phyloP scores from a whole-genome alignment of 1,284 basidiomycete genomes.

The Serendipita sp. region DNA sequence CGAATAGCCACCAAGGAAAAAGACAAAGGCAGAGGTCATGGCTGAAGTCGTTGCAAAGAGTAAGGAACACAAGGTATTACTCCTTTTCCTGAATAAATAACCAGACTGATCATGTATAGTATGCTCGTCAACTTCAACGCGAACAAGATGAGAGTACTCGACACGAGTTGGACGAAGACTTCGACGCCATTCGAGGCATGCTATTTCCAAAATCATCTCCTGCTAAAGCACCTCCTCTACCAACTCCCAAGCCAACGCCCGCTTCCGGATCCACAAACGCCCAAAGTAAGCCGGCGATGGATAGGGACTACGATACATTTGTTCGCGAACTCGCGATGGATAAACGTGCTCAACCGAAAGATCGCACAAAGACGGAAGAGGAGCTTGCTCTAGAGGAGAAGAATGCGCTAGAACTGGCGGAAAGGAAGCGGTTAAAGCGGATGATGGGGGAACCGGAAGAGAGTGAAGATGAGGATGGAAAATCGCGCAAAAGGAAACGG shows the following conservation, averaged over 20 bases:
- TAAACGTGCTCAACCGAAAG: constrained; percentile 84
- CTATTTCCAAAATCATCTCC: constrained; percentile 44
- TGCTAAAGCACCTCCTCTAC: constrained; percentile 21
- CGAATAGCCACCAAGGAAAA: constrained; percentile 60
- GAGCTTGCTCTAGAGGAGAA: constrained; percentile 85
- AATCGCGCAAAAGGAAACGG: constrained; percentile 29
- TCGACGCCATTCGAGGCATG: constrained; percentile 69
- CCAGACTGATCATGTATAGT: constrained; percentile 4
- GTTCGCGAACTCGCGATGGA: constrained; percentile 91
- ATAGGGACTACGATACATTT: constrained; percentile 71
- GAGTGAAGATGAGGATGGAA: constrained; percentile 41
- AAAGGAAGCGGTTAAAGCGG: constrained; percentile 62
- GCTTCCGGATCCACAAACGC: constrained; percentile 9
- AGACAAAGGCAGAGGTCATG: constrained; percentile 94
- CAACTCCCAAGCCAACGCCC: not conserved
- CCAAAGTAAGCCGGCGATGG: constrained; percentile 20
- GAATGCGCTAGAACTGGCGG: constrained; percentile 74
- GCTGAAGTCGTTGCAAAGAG: constrained; percentile 95
- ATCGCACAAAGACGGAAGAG: constrained; percentile 92
- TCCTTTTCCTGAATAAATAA: not conserved
- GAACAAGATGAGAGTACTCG: constrained; percentile 80
- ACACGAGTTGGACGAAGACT: constrained; percentile 77
- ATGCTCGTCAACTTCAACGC: constrained; percentile 63
- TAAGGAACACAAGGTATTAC: constrained; percentile 76
- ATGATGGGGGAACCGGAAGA: constrained; percentile 74